These are phyloP conservation scores for Allantophomopsis lycopodina DNA, from an alignment of 2,329 filamentous ascomycete species.

Conservation along the genomic window DNA sequence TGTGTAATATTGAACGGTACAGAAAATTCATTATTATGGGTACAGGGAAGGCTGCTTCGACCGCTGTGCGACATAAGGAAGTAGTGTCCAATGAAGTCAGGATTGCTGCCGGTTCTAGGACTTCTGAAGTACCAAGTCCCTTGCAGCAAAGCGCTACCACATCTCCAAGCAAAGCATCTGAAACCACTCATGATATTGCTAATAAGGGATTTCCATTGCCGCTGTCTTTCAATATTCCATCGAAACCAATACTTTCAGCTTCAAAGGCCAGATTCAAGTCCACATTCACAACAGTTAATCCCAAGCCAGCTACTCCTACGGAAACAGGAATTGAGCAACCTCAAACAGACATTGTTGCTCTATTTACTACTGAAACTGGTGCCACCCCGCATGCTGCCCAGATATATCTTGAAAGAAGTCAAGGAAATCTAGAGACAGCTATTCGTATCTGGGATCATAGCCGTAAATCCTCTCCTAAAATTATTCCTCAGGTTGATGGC, in stretches of 20 bases:
- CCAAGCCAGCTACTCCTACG: background rate
- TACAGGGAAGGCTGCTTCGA: constrained; percentile 4
- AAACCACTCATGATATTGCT: background rate
- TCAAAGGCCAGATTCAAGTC: background rate
- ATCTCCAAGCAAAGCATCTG: background rate
- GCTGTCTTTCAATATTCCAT: background rate
- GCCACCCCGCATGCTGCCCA: background rate
- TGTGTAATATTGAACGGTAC: constrained; percentile 31
- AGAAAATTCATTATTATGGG: constrained; percentile 42
- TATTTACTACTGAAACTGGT: background rate
- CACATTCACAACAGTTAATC: background rate
- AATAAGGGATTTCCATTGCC: background rate
- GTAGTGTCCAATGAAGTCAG: too few relatives aligned
- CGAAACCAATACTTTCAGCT: background rate
- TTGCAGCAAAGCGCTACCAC: too few relatives aligned
- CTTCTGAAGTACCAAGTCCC: too few relatives aligned
- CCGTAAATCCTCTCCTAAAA: background rate
- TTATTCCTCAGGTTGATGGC: background rate
- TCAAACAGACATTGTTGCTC: background rate
- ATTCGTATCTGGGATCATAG: background rate
- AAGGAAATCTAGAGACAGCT: background rate
- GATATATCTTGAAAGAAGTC: background rate
- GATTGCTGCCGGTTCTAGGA: too few relatives aligned
- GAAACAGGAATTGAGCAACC: background rate
- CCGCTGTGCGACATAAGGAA: too few relatives aligned